Conservation (phyloP, 1,284 basidiomycete genomes). For the Cryptococcus sp. region DNA sequence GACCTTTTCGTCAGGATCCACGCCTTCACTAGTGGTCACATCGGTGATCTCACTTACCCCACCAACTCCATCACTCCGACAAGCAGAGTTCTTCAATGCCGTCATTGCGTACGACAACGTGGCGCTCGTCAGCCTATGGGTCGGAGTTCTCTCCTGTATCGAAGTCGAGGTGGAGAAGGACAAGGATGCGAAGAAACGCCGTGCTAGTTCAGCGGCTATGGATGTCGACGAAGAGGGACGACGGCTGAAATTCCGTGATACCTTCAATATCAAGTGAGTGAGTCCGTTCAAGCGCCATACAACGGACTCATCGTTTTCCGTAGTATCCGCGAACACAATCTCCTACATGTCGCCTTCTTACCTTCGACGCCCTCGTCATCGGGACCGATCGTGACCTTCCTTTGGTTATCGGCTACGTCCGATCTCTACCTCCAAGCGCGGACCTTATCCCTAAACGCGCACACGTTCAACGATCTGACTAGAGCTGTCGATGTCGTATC, state of each 20-base stretch:
- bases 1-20: constrained; percentile 21
- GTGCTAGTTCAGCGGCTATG: constrained; percentile 14
- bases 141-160: constrained; percentile 48
- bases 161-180: constrained; percentile 47
- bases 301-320: not conserved
- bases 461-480: constrained; percentile 45
- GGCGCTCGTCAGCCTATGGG: constrained; percentile 49
- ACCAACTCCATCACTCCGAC: constrained; percentile 40
- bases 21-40: constrained; percentile 35
- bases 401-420: constrained; percentile 53
- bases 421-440: constrained; percentile 65
- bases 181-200: constrained; percentile 33
- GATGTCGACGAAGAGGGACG: constrained; percentile 17
- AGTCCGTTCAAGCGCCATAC: not conserved
- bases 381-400: constrained; percentile 65
- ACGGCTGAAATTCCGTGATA: constrained; percentile 40
- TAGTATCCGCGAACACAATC: constrained; percentile 73
- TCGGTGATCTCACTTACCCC: constrained; percentile 34
- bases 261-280: constrained; percentile 52
- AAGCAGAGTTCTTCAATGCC: constrained; percentile 50
- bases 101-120: constrained; percentile 35
- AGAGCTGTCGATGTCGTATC: constrained; percentile 60
- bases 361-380: constrained; percentile 50
- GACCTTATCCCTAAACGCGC: constrained; percentile 63
- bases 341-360: constrained; percentile 71